Conservation (phyloP, 2,329 filamentous ascomycete genomes). For the Colletotrichum sp. region DNA sequence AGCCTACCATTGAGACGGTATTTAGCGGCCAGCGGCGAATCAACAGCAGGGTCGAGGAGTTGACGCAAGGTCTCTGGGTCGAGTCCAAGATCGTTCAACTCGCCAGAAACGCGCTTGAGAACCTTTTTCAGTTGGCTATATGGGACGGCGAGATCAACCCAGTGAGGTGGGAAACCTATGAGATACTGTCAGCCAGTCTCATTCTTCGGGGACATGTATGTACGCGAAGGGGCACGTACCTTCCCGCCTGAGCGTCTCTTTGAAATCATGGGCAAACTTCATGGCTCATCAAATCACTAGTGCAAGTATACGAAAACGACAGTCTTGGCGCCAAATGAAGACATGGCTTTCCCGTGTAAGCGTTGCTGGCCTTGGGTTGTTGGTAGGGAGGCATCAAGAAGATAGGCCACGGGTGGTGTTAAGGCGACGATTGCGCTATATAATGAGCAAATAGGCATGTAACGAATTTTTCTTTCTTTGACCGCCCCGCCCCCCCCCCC, state of each 20-base stretch:
- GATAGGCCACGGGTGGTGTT: background rate
- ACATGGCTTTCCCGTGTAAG: background rate
- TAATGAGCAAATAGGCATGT: background rate
- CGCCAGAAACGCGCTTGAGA: slow-evolving; percentile 78
- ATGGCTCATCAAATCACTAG: slow-evolving; percentile 48
- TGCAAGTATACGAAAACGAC: background rate
- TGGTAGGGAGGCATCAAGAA: background rate
- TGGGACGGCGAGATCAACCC: slow-evolving; percentile 78
- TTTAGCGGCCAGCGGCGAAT: slow-evolving; percentile 51
- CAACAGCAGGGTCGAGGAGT: slow-evolving; percentile 60
- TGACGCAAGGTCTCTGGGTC: slow-evolving; percentile 72
- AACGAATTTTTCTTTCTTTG: background rate
- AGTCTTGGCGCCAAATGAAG: background rate
- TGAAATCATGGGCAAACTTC: slow-evolving; percentile 88
- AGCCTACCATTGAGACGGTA: slow-evolving; percentile 61
- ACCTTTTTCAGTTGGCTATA: slow-evolving; percentile 89
- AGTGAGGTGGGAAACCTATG: slow-evolving; percentile 74
- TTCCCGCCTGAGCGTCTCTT: slow-evolving; percentile 70
- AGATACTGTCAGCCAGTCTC: background rate
- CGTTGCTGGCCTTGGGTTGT: background rate
- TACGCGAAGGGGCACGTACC: slow-evolving; percentile 32
- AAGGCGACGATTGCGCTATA: background rate
- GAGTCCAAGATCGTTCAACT: slow-evolving; percentile 74
- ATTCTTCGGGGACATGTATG: background rate
- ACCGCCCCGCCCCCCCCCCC: background rate